Conservation (phyloP, 306 rosid genomes). For the Glycine tomentella region DNA sequence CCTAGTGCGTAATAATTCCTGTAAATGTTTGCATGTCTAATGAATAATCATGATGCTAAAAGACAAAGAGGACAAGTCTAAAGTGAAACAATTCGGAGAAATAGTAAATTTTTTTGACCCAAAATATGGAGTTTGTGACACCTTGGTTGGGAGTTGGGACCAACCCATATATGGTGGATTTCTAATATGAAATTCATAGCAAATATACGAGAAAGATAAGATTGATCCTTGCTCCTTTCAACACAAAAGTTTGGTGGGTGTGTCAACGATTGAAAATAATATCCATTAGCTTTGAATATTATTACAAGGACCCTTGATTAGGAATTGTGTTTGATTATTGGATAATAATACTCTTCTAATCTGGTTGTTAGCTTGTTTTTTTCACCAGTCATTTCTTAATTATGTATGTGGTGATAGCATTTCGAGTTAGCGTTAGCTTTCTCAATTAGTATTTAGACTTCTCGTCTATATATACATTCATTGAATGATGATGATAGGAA, state of each 20-base stretch:
- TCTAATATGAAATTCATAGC: constrained; percentile 5
- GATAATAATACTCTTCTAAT: constrained; percentile 45
- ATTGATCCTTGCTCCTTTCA: not conserved
- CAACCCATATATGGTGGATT: constrained; percentile 35
- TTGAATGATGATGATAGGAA: constrained; percentile 27
- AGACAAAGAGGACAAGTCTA: constrained; percentile 44
- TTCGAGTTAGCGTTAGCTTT: constrained; percentile 9
- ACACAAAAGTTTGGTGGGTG: constrained; percentile 21
- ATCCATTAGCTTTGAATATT: constrained; percentile 35
- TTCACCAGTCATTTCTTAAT: constrained; percentile 22
- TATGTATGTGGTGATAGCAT: constrained; percentile 11
- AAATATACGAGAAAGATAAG: constrained; percentile 34
- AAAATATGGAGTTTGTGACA: not conserved
- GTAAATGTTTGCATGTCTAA: constrained; percentile 17
- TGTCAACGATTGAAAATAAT: constrained; percentile 9
- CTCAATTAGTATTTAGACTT: constrained; percentile 26
- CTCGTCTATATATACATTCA: not conserved
- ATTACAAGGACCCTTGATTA: constrained; percentile 40
- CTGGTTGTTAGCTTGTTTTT: constrained; percentile 57
- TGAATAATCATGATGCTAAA: constrained; percentile 26
- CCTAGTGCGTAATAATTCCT: not conserved
- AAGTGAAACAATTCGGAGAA: constrained; percentile 16
- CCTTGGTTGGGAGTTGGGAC: constrained; percentile 18
- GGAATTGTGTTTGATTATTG: constrained; percentile 38
- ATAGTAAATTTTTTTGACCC: constrained; percentile 10